Percentiles rank a stretch among this genome's conserved stretches.
Conservation (phyloP, 352 stramenopile species). For the Phytophthora agathidicida region DNA sequence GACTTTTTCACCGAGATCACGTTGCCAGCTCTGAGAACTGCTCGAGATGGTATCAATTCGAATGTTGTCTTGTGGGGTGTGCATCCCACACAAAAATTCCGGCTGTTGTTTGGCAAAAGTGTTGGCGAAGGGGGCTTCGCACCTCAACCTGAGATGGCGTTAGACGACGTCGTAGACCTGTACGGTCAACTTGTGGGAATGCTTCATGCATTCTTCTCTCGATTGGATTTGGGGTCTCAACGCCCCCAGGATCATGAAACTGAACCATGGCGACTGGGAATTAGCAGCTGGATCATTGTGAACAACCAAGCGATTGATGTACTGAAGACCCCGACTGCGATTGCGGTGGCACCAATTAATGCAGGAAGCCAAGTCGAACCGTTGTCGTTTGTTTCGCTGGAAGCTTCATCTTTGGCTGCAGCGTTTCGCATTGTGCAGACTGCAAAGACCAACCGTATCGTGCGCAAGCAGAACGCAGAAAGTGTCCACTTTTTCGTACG, state of each 20-base stretch:
- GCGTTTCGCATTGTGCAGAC: slow-evolving; percentile 67
- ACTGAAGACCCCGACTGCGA: slow-evolving; percentile 30
- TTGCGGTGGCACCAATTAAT: not conserved
- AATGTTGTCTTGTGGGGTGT: slow-evolving; percentile 72
- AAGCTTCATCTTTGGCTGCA: slow-evolving; percentile 46
- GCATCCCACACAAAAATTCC: slow-evolving; percentile 76
- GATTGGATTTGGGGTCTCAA: slow-evolving; percentile 16
- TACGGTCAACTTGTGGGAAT: slow-evolving; percentile 64
- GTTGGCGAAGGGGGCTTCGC: slow-evolving; percentile 26
- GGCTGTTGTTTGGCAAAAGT: slow-evolving; percentile 70
- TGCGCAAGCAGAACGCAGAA: slow-evolving; percentile 67
- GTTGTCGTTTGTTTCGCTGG: slow-evolving; percentile 59
- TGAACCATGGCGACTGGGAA: slow-evolving; percentile 49
- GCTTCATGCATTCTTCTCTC: slow-evolving; percentile 56
- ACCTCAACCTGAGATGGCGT: slow-evolving; percentile 16
- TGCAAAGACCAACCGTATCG: slow-evolving; percentile 77
- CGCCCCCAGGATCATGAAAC: not conserved
- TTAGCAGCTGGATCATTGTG: slow-evolving; percentile 79
- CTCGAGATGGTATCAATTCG: slow-evolving; percentile 59
- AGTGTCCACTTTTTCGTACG: slow-evolving; percentile 76
- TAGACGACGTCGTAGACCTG: slow-evolving; percentile 55
- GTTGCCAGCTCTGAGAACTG: slow-evolving; percentile 45
- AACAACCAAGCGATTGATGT: slow-evolving; percentile 69
- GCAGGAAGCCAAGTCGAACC: slow-evolving; percentile 2
- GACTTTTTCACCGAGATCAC: slow-evolving; percentile 72